Evolutionary conservation across 495 filamentous ascomycete species (phyloP).

Genomic region (Staphylotrichum tortipilum): DNA sequence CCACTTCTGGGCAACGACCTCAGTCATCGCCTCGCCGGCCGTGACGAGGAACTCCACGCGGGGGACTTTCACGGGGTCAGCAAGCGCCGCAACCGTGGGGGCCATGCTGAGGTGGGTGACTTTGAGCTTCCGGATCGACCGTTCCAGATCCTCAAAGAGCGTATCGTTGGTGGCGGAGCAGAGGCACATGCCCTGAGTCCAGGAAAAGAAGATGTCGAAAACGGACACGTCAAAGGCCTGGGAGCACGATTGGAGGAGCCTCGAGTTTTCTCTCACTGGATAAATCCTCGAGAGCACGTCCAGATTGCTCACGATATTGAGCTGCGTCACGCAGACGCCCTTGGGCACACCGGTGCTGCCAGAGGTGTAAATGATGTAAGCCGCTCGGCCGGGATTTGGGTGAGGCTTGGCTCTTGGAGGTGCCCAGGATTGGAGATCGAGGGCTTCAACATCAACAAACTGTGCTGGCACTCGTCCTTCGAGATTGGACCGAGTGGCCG

Average conservation of each 20-base stretch:
- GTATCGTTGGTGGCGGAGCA: constrained; percentile 59
- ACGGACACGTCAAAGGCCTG: constrained; percentile 72
- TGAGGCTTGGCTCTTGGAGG: constrained; percentile 26
- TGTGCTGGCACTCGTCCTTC: constrained; percentile 18
- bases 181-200: constrained; percentile 62
- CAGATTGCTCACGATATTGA: constrained; percentile 61
- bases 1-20: constrained; percentile 58
- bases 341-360: constrained; percentile 62
- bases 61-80: constrained; percentile 55
- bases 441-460: constrained; percentile 30
- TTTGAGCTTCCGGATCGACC: constrained; percentile 43
- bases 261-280: constrained; percentile 36
- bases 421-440: constrained; percentile 13
- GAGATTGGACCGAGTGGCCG: constrained; percentile 8
- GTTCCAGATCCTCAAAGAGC: constrained; percentile 55
- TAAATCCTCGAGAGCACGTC: constrained; percentile 51
- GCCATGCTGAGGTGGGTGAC: constrained; percentile 74
- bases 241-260: constrained; percentile 62
- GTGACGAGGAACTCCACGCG: constrained; percentile 58
- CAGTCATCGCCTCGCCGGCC: constrained; percentile 62
- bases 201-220: constrained; percentile 74
- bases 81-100: constrained; percentile 61
- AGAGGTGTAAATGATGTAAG: constrained; percentile 59
- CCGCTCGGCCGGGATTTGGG: constrained; percentile 30
- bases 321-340: constrained; percentile 59